Base-by-base conservation (phyloP, 495 filamentous ascomycete species). In the Hypoxylon subgilvum region DNA sequence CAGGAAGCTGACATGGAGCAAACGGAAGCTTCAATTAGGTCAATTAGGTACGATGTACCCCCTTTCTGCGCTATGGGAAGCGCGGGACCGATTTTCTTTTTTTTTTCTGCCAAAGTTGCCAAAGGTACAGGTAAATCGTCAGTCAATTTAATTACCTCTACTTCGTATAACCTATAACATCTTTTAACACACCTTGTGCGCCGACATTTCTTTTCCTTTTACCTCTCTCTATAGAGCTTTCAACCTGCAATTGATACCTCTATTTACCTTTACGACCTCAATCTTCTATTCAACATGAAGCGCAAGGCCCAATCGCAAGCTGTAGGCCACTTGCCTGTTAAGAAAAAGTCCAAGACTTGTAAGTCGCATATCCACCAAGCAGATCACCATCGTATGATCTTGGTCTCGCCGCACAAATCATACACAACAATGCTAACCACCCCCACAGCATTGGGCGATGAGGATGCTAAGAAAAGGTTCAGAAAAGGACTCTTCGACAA, bases 401-500 rank as follows among this genome's bases (percentile, higher is more conserved):
- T 19, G 41, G 31, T 7, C 31, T 7, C 7, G 4, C 3, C 3
- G 8, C 22, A 18, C 10, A 47, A 49, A 36, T 13, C 46, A 48
- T 58, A 25, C 25, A 18, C 21, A 40, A 31, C 62, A 57, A 40
- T 57, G 38, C 6, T 58, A 42, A 62, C 56, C 42, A 12, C 53
- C 41, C 30, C 36, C 19, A 41, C 48, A 81, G 78, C 74, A 47
- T 69, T 79, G 50, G 67, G 58, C 53, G 64, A 65, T 32, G 72
- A 77, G 3, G 76, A 81, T 35, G 74, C 77, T 61, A 75, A 74
- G 61, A 68, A 71, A 42, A 72, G 80, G 40, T 96, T 97, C 69
- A 85, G 88, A 28, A 79, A 87, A 44, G 88, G 85, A 4, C 80
- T 96, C 12, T 94, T 96, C 69, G 87, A 89, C 46, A 69, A 84